phyloP scores from a whole-genome alignment of 73 alveolate species.

The Tetrahymena elliotti region DNA sequence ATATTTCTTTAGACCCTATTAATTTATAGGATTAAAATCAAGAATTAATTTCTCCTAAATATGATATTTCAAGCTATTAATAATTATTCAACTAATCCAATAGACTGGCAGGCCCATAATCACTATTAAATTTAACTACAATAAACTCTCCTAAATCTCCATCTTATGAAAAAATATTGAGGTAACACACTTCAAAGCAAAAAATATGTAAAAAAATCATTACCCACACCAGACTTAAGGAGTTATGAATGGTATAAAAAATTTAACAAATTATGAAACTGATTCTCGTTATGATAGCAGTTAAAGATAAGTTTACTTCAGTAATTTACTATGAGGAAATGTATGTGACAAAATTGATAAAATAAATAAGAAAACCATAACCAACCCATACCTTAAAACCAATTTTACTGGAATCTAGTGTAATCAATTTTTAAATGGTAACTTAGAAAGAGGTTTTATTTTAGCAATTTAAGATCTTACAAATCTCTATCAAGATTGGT shows the following conservation, averaged over 20 bases:
- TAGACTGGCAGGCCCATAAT: neutral
- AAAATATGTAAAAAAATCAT: neutral
- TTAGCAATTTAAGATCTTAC: neutral
- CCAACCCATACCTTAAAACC: neutral
- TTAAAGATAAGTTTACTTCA: neutral
- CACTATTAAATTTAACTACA: neutral
- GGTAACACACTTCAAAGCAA: neutral
- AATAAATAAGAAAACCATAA: too few relatives aligned
- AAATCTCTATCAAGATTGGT: neutral
- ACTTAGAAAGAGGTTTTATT: neutral
- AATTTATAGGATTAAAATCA: neutral
- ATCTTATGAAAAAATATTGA: neutral
- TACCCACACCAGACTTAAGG: neutral
- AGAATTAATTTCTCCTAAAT: neutral
- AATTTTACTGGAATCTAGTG: neutral
- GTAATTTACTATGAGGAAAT: neutral
- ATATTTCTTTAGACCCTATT: neutral
- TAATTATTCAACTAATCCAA: neutral
- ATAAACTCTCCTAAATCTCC: neutral
- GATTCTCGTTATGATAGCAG: neutral
- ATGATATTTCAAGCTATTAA: neutral
- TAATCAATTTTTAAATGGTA: neutral
- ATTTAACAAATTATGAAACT: neutral
- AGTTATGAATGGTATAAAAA: neutral
- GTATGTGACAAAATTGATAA: neutral